Evolutionary conservation across 768 basidiomycete species (phyloP).

Genomic region (Tulasnella sp.): DNA sequence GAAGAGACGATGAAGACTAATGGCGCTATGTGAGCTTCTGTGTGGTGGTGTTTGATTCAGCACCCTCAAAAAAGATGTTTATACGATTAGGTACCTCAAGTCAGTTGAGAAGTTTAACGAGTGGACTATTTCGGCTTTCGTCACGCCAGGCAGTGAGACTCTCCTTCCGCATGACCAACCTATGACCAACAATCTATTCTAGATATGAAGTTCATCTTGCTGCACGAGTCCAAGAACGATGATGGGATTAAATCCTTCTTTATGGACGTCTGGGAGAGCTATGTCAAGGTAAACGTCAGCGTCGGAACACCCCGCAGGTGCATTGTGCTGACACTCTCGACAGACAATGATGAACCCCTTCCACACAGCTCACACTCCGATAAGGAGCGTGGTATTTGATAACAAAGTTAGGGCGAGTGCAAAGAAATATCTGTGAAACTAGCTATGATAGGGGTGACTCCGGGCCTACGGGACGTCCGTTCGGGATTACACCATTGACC

Average conservation of each 20-base stretch:
- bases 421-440: conserved; percentile 64
- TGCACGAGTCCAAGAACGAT: conserved; percentile 96
- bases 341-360: conserved; percentile 92
- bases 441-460: not conserved
- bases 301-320: no score
- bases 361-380: conserved; percentile 80
- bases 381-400: conserved; percentile 37
- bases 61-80: not conserved
- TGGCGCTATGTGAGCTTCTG: conserved; percentile 60
- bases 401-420: conserved; percentile 69
- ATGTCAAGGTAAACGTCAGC: conserved; percentile 71
- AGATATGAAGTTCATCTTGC: conserved; percentile 94
- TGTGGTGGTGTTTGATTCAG: no score
- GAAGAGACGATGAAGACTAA: conserved; percentile 89
- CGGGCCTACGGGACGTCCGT: not conserved
- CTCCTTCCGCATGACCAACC: not conserved
- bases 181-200: conserved; percentile 19
- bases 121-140: conserved; percentile 95
- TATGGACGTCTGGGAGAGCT: conserved; percentile 93
- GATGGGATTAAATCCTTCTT: conserved; percentile 93
- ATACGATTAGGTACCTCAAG: conserved; percentile 75
- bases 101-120: conserved; percentile 97
- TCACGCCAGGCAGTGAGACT: conserved; percentile 89
- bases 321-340: not conserved
- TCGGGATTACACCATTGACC: not conserved